Evolutionary conservation across 192 early-diverging fungal species (phyloP).

Genomic region (Coemansia sp.): DNA sequence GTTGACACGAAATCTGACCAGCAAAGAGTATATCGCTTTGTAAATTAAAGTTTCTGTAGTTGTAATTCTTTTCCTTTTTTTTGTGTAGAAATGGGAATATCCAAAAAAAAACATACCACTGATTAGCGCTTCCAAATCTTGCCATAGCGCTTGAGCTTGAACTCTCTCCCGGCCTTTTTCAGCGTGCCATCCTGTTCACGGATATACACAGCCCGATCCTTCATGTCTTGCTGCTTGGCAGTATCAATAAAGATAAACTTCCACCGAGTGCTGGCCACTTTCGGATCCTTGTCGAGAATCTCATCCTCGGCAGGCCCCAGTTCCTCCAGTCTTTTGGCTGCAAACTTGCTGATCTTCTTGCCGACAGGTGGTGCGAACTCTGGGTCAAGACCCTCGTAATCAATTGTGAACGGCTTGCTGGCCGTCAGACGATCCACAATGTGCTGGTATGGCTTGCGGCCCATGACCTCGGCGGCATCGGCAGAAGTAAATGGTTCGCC

Average conservation of each 20-base stretch:
- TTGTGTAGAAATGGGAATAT: constrained; percentile 1
- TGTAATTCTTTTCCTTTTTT: constrained; percentile 1
- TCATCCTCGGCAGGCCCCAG: constrained; percentile 30
- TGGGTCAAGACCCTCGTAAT: constrained; percentile 43
- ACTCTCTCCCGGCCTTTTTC: constrained; percentile 50
- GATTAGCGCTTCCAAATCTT: constrained; percentile 43
- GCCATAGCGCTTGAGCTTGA: constrained; percentile 52
- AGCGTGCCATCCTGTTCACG: constrained; percentile 63
- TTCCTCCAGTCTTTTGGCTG: constrained; percentile 18
- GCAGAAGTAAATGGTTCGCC: constrained; percentile 67
- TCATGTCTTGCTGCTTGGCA: constrained; percentile 43
- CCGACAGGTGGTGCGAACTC: constrained; percentile 36
- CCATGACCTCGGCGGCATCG: constrained; percentile 79
- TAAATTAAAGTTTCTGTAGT: neutral
- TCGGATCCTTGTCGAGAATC: constrained; percentile 40
- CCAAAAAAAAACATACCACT: neutral
- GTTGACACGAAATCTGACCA: too few species aligned
- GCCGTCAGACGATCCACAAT: constrained; percentile 46
- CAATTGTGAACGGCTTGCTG: constrained; percentile 47
- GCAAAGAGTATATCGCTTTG: neutral
- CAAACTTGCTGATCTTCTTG: constrained; percentile 21
- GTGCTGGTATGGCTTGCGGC: constrained; percentile 61
- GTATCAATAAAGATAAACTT: constrained; percentile 65
- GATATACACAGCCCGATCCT: constrained; percentile 57
- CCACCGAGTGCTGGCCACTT: constrained; percentile 48